These are phyloP conservation scores for Neospora caninum DNA, from an alignment of 169 alveolate genomes.

Conservation along the genomic window DNA sequence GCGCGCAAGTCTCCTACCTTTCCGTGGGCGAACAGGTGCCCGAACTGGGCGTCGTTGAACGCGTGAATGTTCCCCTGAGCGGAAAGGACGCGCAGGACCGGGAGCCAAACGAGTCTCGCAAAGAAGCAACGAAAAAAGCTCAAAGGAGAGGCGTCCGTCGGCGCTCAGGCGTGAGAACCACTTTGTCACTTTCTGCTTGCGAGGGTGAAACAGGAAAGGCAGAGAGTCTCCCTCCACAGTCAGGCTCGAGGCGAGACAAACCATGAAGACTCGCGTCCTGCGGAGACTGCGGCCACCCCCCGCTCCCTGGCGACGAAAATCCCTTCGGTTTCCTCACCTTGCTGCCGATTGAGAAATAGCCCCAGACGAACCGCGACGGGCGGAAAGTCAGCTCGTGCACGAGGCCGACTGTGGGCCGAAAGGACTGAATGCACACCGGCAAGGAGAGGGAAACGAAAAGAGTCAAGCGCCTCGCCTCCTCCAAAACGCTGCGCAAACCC, in stretches of 20 bases:
- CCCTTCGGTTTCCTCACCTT: conserved; percentile 2
- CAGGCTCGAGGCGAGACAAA: too few species aligned
- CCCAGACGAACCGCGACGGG: conserved; percentile 82
- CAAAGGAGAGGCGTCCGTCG: too few species aligned
- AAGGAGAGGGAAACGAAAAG: not conserved
- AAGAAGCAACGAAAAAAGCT: too few species aligned
- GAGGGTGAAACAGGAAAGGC: too few species aligned
- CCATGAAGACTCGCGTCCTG: too few species aligned
- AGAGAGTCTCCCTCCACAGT: too few species aligned
- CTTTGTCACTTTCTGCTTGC: too few species aligned
- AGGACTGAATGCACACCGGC: conserved; percentile 49
- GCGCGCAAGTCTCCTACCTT: conserved; percentile 34
- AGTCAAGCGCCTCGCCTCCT: not conserved
- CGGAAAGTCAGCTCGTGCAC: conserved; percentile 74
- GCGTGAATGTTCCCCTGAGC: conserved; percentile 83
- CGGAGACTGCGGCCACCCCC: too few species aligned
- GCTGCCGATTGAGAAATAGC: conserved; percentile 81
- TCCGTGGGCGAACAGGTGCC: conserved; percentile 88
- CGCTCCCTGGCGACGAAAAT: too few species aligned
- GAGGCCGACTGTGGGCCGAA: conserved; percentile 86
- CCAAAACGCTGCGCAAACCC: not conserved
- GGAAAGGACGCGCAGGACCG: not conserved
- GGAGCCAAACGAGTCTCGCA: not conserved
- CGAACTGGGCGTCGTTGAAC: conserved; percentile 89
- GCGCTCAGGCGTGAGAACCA: too few species aligned